phyloP scores from a whole-genome alignment of 192 early-diverging fungal species.

The Backusella tuberculispora region DNA sequence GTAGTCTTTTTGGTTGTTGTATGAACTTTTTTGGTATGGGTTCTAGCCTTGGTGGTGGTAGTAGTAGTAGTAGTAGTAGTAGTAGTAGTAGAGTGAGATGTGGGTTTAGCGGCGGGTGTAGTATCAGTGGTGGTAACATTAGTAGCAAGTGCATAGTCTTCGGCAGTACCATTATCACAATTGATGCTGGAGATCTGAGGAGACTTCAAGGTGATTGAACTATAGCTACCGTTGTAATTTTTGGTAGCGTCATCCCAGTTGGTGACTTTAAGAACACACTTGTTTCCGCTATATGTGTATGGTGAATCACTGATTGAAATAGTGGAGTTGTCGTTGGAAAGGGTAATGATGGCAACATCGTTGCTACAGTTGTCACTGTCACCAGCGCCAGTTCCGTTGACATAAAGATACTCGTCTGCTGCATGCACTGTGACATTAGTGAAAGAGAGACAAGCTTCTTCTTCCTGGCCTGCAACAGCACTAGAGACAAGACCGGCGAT shows the following conservation, averaged over 20 bases:
- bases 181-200: neutral
- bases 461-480: neutral
- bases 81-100: neutral
- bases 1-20: neutral
- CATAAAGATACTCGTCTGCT: neutral
- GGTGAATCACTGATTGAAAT: neutral
- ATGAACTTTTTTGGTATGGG: neutral
- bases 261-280: neutral
- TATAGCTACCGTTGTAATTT: conserved; percentile 3
- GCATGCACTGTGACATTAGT: neutral
- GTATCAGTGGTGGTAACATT: neutral
- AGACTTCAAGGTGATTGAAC: neutral
- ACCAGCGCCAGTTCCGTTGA: neutral
- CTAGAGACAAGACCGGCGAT: neutral
- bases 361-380: neutral
- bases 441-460: conserved; percentile 5
- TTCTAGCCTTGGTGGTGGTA: conserved; percentile 9
- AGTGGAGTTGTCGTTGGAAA: neutral
- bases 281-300: neutral
- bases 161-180: conserved; percentile 12
- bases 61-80: neutral
- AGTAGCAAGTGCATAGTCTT: neutral
- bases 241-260: conserved; percentile 13
- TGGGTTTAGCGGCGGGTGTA: neutral
- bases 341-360: neutral